Base-by-base conservation (phyloP, 2,329 filamentous ascomycete species). In the Myriosclerotinia curreyana region DNA sequence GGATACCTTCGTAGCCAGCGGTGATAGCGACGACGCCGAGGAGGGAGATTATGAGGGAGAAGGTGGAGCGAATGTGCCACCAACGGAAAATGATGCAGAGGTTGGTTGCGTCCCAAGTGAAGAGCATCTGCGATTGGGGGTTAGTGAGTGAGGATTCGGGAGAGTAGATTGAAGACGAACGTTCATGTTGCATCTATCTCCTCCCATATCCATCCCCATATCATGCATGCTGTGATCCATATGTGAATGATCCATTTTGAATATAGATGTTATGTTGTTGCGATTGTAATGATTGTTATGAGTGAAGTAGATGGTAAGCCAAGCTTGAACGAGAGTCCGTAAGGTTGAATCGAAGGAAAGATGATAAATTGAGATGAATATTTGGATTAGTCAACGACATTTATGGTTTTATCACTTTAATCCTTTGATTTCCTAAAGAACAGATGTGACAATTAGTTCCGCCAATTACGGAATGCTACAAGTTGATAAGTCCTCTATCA, bases 61-160 rank as follows among this genome's bases (percentile, higher is more conserved):
- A 73, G 3, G 87, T 87, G 66, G 88, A 87, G 67, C 83, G 87
- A 76, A 99, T 79, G 78, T 91, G 93, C 95, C 95, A 99, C 78
- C 88, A 86, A 71, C 83, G 84, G 82, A 98, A 99, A 77, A 99
- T 86, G 77, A 99, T 96, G 83, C 95, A 99, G 69, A 99, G 91
- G 79, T 98, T 90, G 64, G 83, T 85, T 3, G 93, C 94, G 76
- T 92, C 86, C 94, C 94, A 99, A 67, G 92, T 98, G 81, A 99
- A 99, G 70, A 98, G 86, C 94, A 97, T 98, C 92, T 96, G 71
- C 6, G n/a, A 40, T 42, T 28, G 17, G 7, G 17, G 14, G 31
- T 63, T 40, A 63, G 44, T 11, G 20, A 22, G 20, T 36, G 34
- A 28, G 14, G 22, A 12, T 14, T 48, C 5, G 12, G 25, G n/a